Conservation (phyloP, 2,329 filamentous ascomycete genomes). For the Zalaria sp. region DNA sequence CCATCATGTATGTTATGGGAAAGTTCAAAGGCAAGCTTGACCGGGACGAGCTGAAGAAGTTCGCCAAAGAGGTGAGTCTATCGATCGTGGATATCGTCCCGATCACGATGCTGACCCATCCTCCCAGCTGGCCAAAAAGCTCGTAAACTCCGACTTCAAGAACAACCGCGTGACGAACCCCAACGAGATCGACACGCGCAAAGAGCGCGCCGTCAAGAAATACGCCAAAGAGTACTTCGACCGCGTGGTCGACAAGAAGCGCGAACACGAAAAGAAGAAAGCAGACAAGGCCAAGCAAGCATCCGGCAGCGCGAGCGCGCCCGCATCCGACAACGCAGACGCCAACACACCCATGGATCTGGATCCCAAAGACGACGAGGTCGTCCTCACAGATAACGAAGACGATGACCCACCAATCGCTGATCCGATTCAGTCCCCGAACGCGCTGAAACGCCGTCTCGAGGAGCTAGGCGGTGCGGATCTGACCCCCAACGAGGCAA, state of each 20-base stretch:
- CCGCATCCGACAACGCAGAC: slow-evolving; percentile 13
- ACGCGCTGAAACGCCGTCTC: slow-evolving; percentile 13
- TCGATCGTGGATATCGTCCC: not conserved
- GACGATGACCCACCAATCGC: not conserved
- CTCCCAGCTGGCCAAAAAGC: slow-evolving; percentile 58
- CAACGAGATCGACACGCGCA: slow-evolving; percentile 52
- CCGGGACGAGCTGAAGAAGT: slow-evolving; percentile 57
- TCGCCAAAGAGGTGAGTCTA: slow-evolving; percentile 44
- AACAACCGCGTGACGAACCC: slow-evolving; percentile 76
- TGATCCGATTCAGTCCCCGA: slow-evolving; percentile 5
- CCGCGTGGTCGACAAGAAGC: slow-evolving; percentile 67
- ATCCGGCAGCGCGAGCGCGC: slow-evolving; percentile 12
- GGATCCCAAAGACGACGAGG: slow-evolving; percentile 11
- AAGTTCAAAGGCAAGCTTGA: slow-evolving; percentile 79
- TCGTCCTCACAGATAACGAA: slow-evolving; percentile 14
- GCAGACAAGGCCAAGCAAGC: slow-evolving; percentile 32
- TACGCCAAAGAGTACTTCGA: slow-evolving; percentile 79
- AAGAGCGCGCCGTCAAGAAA: slow-evolving; percentile 68
- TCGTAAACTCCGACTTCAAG: slow-evolving; percentile 86
- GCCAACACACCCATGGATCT: slow-evolving; percentile 8
- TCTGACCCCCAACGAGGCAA: slow-evolving; percentile 21
- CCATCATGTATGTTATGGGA: slow-evolving; percentile 73
- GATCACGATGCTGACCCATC: slow-evolving; percentile 26
- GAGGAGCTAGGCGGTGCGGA: slow-evolving; percentile 13
- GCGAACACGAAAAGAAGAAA: slow-evolving; percentile 52